These are phyloP conservation scores for Mrakia hoshinonis DNA, from an alignment of 768 basidiomycete genomes.

Conservation along the genomic window DNA sequence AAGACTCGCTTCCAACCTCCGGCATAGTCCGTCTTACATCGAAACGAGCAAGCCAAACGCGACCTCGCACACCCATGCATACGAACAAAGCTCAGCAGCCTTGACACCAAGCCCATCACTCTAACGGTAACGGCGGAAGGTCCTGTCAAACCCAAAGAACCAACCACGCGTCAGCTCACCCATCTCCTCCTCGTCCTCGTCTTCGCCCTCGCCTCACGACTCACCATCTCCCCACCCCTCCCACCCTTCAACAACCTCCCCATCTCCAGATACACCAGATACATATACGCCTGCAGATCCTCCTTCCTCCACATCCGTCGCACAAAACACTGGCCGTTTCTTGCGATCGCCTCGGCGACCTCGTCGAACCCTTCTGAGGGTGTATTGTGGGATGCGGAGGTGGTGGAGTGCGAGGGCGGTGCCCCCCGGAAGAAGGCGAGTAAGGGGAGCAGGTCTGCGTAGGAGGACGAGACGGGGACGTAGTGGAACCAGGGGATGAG, in stretches of 20 bases:
- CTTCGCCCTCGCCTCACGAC: too few relatives aligned
- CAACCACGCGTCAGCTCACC: too few relatives aligned
- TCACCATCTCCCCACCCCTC: background rate
- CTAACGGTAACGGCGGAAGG: too few relatives aligned
- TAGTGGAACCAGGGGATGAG: conserved; percentile 44
- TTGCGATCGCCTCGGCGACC: conserved; percentile 52
- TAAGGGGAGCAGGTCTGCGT: conserved; percentile 60
- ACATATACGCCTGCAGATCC: conserved; percentile 45
- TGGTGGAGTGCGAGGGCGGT: background rate
- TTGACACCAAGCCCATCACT: too few relatives aligned
- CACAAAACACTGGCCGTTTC: conserved; percentile 53
- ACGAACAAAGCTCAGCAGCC: too few relatives aligned
- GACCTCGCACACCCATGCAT: too few relatives aligned
- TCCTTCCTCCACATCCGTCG: conserved; percentile 51
- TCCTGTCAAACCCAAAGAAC: too few relatives aligned
- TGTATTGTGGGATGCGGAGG: conserved; percentile 33
- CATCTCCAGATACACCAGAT: conserved; percentile 40
- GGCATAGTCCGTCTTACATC: too few relatives aligned
- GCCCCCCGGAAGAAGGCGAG: conserved; percentile 49
- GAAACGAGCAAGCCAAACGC: too few relatives aligned
- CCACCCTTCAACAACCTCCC: conserved; percentile 31
- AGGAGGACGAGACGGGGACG: conserved; percentile 55
- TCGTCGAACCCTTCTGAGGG: conserved; percentile 51
- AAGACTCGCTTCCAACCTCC: too few relatives aligned
- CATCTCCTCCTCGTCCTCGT: too few relatives aligned